Evolutionary conservation across 805 yeast species (phyloP).

Genomic region (Ogataea haglerorum): DNA sequence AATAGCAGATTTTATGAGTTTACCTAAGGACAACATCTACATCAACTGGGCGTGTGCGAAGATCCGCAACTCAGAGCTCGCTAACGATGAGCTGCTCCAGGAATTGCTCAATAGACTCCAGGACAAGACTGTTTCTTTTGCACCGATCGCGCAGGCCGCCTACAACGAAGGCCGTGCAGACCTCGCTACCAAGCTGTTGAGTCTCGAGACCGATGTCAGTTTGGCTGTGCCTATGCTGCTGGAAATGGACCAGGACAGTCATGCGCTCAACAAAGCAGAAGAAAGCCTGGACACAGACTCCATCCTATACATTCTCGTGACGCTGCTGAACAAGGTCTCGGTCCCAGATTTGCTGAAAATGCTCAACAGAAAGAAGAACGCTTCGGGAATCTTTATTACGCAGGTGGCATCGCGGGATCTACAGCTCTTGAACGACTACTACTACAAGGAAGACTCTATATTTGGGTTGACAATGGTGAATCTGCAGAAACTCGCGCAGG

Average conservation of each 20-base stretch:
- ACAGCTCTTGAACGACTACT: slow-evolving; percentile 48
- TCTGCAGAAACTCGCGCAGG: slow-evolving; percentile 28
- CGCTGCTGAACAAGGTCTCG: slow-evolving; percentile 52
- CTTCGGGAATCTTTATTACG: slow-evolving; percentile 37
- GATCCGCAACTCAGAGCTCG: slow-evolving; percentile 49
- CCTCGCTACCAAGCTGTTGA: slow-evolving; percentile 64
- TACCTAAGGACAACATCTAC: slow-evolving; percentile 53
- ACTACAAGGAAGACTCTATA: slow-evolving; percentile 60
- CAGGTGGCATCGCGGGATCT: slow-evolving; percentile 34
- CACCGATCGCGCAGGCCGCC: slow-evolving; percentile 60
- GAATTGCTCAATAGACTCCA: slow-evolving; percentile 46
- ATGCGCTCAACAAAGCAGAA: slow-evolving; percentile 66
- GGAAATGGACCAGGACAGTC: slow-evolving; percentile 66
- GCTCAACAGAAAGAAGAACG: slow-evolving; percentile 45
- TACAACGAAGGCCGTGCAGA: slow-evolving; percentile 75
- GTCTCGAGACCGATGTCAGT: slow-evolving; percentile 61
- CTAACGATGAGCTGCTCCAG: slow-evolving; percentile 59
- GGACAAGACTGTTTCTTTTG: slow-evolving; percentile 47
- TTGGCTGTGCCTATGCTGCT: slow-evolving; percentile 62
- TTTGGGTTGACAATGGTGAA: slow-evolving; percentile 44
- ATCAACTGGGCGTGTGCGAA: slow-evolving; percentile 79
- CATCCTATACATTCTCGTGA: slow-evolving; percentile 52
- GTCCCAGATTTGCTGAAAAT: slow-evolving; percentile 67
- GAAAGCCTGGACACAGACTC: slow-evolving; percentile 60
- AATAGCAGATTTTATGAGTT: slow-evolving; percentile 48